phyloP scores from a whole-genome alignment of 1,284 basidiomycete species.

The Heterobasidion annosum region DNA sequence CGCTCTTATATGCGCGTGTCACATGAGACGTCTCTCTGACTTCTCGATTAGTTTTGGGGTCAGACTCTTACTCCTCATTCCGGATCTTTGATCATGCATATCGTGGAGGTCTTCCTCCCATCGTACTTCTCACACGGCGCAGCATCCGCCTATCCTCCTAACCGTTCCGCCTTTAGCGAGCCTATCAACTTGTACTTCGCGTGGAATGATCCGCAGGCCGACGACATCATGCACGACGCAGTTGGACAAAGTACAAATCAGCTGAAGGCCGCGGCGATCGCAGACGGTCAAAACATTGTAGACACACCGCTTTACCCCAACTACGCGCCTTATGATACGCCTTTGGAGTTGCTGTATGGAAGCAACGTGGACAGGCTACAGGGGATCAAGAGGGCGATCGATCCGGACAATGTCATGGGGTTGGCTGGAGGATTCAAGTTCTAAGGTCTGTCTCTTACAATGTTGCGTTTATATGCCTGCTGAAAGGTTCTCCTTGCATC shows the following conservation, averaged over 20 bases:
- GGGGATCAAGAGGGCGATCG: constrained; percentile 10
- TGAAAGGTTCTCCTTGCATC: too few species aligned
- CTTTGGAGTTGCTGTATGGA: constrained; percentile 15
- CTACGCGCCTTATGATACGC: constrained; percentile 17
- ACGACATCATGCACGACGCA: constrained; percentile 7
- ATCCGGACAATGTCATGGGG: constrained; percentile 15
- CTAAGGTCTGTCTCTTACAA: not conserved
- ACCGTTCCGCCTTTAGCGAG: constrained; percentile 8
- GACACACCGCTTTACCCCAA: constrained; percentile 18
- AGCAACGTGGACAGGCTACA: constrained; percentile 11
- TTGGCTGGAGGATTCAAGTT: constrained; percentile 17
- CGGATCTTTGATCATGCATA: not conserved
- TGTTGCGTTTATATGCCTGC: not conserved
- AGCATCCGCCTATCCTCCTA: constrained; percentile 13
- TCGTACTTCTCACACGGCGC: constrained; percentile 7
- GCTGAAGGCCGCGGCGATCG: constrained; percentile 6
- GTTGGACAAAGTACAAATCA: constrained; percentile 2
- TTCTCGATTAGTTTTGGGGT: constrained; percentile 4
- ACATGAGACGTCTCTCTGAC: too few species aligned
- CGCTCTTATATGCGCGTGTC: too few species aligned
- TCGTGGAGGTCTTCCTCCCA: constrained; percentile 8
- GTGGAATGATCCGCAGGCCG: constrained; percentile 7
- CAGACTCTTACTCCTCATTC: constrained; percentile 15
- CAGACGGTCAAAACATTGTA: constrained; percentile 15
- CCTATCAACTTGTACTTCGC: constrained; percentile 10